Conservation (phyloP, 192 early-diverging fungal species). For the Borealophlyctis nickersoniae region DNA sequence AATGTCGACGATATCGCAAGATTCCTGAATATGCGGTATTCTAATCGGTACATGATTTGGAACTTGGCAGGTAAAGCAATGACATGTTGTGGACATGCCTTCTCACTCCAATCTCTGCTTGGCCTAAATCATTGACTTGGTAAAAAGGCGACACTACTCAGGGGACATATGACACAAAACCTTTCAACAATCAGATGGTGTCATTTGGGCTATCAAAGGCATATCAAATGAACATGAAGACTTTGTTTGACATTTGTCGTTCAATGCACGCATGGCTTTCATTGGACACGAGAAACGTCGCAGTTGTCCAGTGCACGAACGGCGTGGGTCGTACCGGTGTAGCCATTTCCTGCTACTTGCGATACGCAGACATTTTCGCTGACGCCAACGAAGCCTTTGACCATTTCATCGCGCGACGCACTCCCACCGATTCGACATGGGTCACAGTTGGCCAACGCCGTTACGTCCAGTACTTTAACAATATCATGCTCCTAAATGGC, state of each 20-base stretch:
- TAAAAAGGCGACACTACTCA: slow-evolving; percentile 44
- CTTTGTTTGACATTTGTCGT: slow-evolving; percentile 51
- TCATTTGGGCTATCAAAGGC: slow-evolving; percentile 47
- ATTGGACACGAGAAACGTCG: slow-evolving; percentile 44
- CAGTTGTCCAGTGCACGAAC: slow-evolving; percentile 54
- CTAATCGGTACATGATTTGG: slow-evolving; percentile 51
- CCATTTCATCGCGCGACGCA: slow-evolving; percentile 41
- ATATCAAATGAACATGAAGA: slow-evolving; percentile 44
- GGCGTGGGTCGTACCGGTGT: slow-evolving; percentile 44
- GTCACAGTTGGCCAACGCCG: slow-evolving; percentile 41
- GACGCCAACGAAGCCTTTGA: slow-evolving; percentile 52
- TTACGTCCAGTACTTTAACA: slow-evolving; percentile 56
- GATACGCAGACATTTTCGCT: slow-evolving; percentile 38
- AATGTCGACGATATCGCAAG: slow-evolving; percentile 46
- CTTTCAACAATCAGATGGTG: slow-evolving; percentile 49
- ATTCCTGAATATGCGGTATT: slow-evolving; percentile 50
- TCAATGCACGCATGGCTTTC: slow-evolving; percentile 55
- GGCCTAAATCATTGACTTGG: slow-evolving; percentile 3
- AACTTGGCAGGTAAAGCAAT: slow-evolving; percentile 49
- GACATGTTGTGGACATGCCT: background rate
- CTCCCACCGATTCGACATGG: slow-evolving; percentile 36
- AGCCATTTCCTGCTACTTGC: slow-evolving; percentile 47
- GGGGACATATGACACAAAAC: slow-evolving; percentile 45
- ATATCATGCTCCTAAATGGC: slow-evolving; percentile 45
- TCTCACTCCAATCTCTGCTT: too few species aligned